Base-by-base conservation (phyloP, 2,329 filamentous ascomycete species). In the Botryotinia calthae region DNA sequence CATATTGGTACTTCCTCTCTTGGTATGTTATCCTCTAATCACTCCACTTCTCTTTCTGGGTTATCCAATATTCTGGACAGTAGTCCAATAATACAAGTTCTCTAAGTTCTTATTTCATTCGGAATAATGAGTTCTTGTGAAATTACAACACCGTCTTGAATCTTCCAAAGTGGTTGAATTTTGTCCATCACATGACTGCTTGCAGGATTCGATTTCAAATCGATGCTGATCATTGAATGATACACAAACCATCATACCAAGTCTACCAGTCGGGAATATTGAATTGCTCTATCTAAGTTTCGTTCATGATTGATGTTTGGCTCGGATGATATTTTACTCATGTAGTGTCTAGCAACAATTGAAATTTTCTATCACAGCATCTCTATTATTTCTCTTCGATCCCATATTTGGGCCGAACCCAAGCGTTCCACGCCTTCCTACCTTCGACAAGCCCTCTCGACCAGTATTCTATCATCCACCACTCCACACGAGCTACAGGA, bases 311-410 rank as follows among this genome's bases (percentile, higher is more conserved):
- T 14, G 1, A 16, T 9, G 14, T 42, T 16, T 42, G 2, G 14
- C n/a, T 42, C 42, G 22, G 42, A 10, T 42, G 34, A 9, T n/a
- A n/a, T 40, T 62, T n/a, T 40, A 42, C 59, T 62, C 34, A 62
- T n/a, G 3, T 9, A n/a, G 34, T n/a, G 34, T 37, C 31, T 54
- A 89, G 88, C 85, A 12, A 90, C 89, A 0, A 84, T 91, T 10
- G 89, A 91, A 76, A 85, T 87, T 0, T 85, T 91, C 25, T 91
- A 91, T 76, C 88, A 91, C 76, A 87, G 88, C 4, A 86, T 91
- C 10, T 86, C 88, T 51, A 89, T 91, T 14, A 81, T 91, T 2
- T 90, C 88, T 0, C 90, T 87, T 67, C 85, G 89, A n/a, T 75
- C 78, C 1, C 77, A 75, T 70, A 69, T 64, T 18, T 75, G 74